Base-by-base conservation (phyloP, 2,329 filamentous ascomycete genomes). In the Aspergillus udagawae region DNA sequence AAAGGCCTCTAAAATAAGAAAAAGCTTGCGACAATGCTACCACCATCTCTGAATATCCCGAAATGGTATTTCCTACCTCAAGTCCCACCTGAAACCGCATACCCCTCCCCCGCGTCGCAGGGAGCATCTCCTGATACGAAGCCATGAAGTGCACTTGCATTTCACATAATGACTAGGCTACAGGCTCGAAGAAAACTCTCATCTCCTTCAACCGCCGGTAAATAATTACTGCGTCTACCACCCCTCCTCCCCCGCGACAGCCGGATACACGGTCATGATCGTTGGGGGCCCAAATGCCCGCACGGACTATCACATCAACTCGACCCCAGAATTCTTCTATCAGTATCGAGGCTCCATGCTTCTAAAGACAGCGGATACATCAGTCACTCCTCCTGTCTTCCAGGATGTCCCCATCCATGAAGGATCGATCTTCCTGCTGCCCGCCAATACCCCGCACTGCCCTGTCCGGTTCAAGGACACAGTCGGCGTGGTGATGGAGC, bases 181-280 rank as follows among this genome's bases (percentile, higher is more conserved):
- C 41, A 97, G 92, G 93, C 87, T 99, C 44, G 83, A 91, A 68
- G 85, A 92, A 73, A 97, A 97, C 76, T 88, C 89, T 0, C 92
- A 97, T 73, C 87, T 97, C 60, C 85, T 97, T 57, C 86, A 96
- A 74, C 94, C 94, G 0, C 94, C 94, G 1, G 87, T 97, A 70
- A 97, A 97, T 79, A 97, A 97, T 79, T 95, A 94, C 80, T 97
- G 92, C 78, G 91, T 97, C 69, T 96, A 96, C 79, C 89, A 96
- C 72, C 71, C 73, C 3, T 73, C 74, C 42, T 72, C 70, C 5
- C 68, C 71, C 80, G 90, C 93, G 63, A 94, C 97, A 60, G 90
- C 92, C 70, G 94, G 94, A 29, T 92, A 95, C 73, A 97, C 97
- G 70, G 92, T 92, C 61, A 79, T 79, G 89, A 92, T 96, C 67